phyloP scores from a whole-genome alignment of 2,329 filamentous ascomycete genomes.

The Xylaria sp. region DNA sequence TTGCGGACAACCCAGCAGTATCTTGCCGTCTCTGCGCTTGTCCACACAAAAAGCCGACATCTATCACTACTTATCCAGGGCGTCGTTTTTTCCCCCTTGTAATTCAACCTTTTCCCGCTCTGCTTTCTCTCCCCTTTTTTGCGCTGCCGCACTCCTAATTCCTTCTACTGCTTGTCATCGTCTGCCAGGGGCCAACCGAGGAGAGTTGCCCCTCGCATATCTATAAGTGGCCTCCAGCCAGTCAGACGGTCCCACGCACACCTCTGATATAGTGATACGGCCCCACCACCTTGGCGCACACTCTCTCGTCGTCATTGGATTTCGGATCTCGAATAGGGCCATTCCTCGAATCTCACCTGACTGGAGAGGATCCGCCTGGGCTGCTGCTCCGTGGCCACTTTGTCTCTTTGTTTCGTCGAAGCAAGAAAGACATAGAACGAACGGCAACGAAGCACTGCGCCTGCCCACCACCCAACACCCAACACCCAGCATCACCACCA shows the following conservation, averaged over 20 bases:
- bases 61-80: slow-evolving; percentile 26
- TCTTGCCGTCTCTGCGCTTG: slow-evolving; percentile 15
- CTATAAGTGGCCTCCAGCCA: slow-evolving; percentile 40
- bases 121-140: slow-evolving; percentile 2
- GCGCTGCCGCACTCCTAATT: slow-evolving; percentile 10
- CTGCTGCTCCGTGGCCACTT: slow-evolving; percentile 27
- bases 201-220: slow-evolving; percentile 39
- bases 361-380: slow-evolving; percentile 29
- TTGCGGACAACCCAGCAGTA: slow-evolving; percentile 40
- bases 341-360: slow-evolving; percentile 43
- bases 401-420: neutral
- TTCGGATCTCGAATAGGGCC: slow-evolving; percentile 40
- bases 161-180: neutral
- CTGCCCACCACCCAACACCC: neutral
- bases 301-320: slow-evolving; percentile 43
- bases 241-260: slow-evolving; percentile 49
- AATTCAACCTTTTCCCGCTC: neutral
- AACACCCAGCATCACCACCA: neutral
- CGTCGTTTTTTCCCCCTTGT: neutral
- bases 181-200: slow-evolving; percentile 20
- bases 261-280: slow-evolving; percentile 47
- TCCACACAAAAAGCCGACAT: slow-evolving; percentile 36
- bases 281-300: slow-evolving; percentile 46
- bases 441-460: slow-evolving; percentile 4
- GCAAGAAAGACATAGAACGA: slow-evolving; percentile 20